Evolutionary conservation across 345 rosid species (phyloP), one percentile per base, ranked within the genome.

Genomic region (Trapa incisa): DNA sequence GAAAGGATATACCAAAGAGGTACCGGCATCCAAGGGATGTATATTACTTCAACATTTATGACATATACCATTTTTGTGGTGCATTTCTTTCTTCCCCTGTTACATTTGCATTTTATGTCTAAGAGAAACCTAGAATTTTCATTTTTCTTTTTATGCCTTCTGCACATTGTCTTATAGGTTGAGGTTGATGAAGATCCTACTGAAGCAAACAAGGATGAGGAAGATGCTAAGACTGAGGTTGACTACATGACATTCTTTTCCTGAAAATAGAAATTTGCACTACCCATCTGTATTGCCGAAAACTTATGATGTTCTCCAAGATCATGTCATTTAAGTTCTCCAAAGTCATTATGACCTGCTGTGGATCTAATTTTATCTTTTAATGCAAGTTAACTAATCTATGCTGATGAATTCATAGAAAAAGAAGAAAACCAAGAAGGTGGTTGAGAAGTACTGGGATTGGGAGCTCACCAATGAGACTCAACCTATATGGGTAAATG

Each of bases 381-480:
- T 52, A 35, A 50, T 39, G 53, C 36, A 4, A 12, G 41, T 35
- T 60, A 39, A 61, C 14, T 33, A 16, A 15, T 72, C n/a, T 61
- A 41, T 37, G 10, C 1, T 67, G 60, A 22, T 52, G 32, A 37
- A 32, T 48, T 12, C 16, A 41, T 84, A 90, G 96, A 82, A 82
- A 77, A 88, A 90, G 87, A 94, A 87, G 85, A 94, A 89, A 79
- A 94, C 96, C 37, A 91, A 91, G 77, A 89, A 87, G 45, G 88
- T 94, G 47, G 89, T 94, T 58, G 99, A 94, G 81, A 87, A 73
- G 70, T 94, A 85, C 80, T 94, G 99, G 99, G 99, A 94, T 75
- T 94, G 97, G 99, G 96, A 89, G 66, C 92, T 87, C 33, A 77
- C 86, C 3, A 94, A 94, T 75, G 99, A 94, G 86, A 94, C 97